phyloP scores from a whole-genome alignment of 108 stramenopile genomes.

The Skeletonema costatum region DNA sequence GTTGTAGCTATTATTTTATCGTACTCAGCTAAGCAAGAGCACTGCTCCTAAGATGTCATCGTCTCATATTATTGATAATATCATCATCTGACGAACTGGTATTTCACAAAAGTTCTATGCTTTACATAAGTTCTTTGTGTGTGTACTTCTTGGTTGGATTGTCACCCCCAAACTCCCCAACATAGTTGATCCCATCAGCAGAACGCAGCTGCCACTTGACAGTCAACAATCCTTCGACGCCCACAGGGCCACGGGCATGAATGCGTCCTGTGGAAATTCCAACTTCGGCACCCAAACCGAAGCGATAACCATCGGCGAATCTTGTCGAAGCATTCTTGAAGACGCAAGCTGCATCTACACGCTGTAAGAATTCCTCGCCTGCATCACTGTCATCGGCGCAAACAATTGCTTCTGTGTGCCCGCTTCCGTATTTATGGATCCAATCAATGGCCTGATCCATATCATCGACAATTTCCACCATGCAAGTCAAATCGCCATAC shows the following conservation, averaged over 20 bases:
- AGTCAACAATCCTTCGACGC: conserved; percentile 95
- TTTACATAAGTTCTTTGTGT: conserved; percentile 69
- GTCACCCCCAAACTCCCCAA: conserved; percentile 63
- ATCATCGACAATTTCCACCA: conserved; percentile 92
- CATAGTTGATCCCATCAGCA: conserved; percentile 45
- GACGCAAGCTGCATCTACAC: conserved; percentile 96
- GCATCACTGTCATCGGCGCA: conserved; percentile 79
- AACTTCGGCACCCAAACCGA: conserved; percentile 98
- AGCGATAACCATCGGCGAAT: conserved; percentile 98
- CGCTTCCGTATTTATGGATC: conserved; percentile 92
- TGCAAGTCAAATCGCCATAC: conserved; percentile 92
- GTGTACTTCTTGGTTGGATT: conserved; percentile 64
- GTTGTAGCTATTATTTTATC: not conserved
- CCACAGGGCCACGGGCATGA: conserved; percentile 96
- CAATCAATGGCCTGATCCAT: conserved; percentile 93
- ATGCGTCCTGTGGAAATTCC: conserved; percentile 97
- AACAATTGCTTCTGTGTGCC: conserved; percentile 97
- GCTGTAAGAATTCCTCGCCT: conserved; percentile 88
- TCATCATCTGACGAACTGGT: too few species aligned
- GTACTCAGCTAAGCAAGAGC: not conserved
- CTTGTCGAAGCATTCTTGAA: conserved; percentile 98
- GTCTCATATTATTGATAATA: not conserved
- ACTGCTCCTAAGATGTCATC: not conserved
- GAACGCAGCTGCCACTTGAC: conserved; percentile 96
- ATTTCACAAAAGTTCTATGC: not conserved